These are phyloP conservation scores for Candida boleticola DNA, from an alignment of 805 yeast genomes.

Conservation along the genomic window DNA sequence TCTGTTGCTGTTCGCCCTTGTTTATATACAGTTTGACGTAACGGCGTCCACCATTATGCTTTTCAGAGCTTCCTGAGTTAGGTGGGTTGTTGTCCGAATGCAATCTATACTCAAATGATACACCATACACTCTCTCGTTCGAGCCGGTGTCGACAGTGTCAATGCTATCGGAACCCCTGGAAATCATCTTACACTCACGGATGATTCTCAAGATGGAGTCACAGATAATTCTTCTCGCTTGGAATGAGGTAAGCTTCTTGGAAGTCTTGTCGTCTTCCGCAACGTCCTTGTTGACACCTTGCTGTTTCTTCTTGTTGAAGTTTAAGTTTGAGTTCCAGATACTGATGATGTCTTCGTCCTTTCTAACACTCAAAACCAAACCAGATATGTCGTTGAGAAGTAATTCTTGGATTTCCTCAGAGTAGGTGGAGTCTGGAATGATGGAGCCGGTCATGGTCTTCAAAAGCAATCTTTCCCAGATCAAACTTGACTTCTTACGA, in stretches of 20 bases:
- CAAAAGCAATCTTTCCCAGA: slow-evolving; percentile 58
- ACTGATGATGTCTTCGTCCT: slow-evolving; percentile 57
- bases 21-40: slow-evolving; percentile 4
- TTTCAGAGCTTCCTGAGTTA: slow-evolving; percentile 3
- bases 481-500: slow-evolving; percentile 36
- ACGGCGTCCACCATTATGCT: slow-evolving; percentile 2
- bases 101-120: slow-evolving; percentile 45
- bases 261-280: slow-evolving; percentile 19
- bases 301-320: slow-evolving; percentile 19
- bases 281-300: slow-evolving; percentile 12
- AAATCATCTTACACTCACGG: slow-evolving; percentile 46
- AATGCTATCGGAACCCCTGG: slow-evolving; percentile 34
- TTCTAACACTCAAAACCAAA: slow-evolving; percentile 55
- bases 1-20: background rate
- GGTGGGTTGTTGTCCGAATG: slow-evolving; percentile 37
- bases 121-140: slow-evolving; percentile 44
- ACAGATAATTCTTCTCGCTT: slow-evolving; percentile 44
- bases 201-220: slow-evolving; percentile 46
- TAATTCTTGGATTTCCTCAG: slow-evolving; percentile 35
- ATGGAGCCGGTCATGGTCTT: slow-evolving; percentile 51
- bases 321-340: slow-evolving; percentile 59
- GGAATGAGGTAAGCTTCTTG: slow-evolving; percentile 39
- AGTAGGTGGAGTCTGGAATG: slow-evolving; percentile 32
- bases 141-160: slow-evolving; percentile 32
- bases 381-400: slow-evolving; percentile 56